Conservation (phyloP, 305 asterid genomes). For the Salvia sclarea region DNA sequence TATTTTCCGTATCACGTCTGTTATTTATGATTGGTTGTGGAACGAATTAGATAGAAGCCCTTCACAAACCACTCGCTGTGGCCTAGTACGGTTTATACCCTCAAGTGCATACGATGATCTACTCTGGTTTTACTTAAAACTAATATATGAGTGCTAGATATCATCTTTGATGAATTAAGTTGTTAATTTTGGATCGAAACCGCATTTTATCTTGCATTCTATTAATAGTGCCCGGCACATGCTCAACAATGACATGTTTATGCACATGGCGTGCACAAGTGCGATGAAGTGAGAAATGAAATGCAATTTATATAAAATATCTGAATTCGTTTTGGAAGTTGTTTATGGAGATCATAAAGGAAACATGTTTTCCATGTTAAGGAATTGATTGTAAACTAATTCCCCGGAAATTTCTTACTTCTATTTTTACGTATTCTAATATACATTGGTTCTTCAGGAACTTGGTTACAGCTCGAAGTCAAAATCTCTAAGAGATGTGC, state of each 20-base stretch:
- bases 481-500: constrained; percentile 66
- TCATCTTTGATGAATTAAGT: no score
- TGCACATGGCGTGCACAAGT: not conserved
- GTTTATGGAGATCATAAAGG: not conserved
- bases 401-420: not conserved
- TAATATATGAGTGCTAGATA: no score
- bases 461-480: constrained; percentile 62
- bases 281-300: not conserved
- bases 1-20: not conserved
- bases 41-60: not conserved
- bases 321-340: not conserved
- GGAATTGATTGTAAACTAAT: not conserved
- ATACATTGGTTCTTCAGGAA: constrained; percentile 49
- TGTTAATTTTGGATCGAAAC: not conserved
- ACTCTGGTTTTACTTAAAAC: no score
- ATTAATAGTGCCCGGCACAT: not conserved
- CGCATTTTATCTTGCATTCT: not conserved
- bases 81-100: no score
- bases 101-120: no score
- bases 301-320: not conserved
- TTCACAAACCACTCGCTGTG: no score
- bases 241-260: not conserved
- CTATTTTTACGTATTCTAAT: not conserved
- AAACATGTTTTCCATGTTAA: not conserved
- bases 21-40: not conserved